Conservation (phyloP, 768 basidiomycete species). For the Rhizopogon salebrosus region DNA sequence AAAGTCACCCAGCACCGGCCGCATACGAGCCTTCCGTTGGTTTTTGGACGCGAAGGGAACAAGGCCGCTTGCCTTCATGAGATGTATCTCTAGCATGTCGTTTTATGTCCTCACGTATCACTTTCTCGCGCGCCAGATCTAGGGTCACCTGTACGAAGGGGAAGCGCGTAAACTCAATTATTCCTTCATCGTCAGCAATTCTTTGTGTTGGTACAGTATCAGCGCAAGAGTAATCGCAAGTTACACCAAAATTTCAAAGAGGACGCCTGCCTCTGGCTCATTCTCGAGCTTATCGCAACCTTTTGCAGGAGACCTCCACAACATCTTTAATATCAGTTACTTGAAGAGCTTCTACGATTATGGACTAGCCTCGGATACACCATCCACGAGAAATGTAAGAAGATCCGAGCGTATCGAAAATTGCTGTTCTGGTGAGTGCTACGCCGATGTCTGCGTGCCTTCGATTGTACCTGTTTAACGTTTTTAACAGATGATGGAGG, state of each 20-base stretch:
- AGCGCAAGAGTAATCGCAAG: slow-evolving; percentile 75
- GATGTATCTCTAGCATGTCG: slow-evolving; percentile 80
- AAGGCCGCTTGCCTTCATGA: slow-evolving; percentile 91
- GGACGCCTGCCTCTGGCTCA: slow-evolving; percentile 63
- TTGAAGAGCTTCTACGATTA: slow-evolving; percentile 52
- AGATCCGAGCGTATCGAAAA: slow-evolving; percentile 45
- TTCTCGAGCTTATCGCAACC: not conserved
- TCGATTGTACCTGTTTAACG: not conserved
- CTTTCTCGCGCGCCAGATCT: slow-evolving; percentile 87
- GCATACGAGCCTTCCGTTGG: slow-evolving; percentile 87
- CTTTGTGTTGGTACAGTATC: not conserved
- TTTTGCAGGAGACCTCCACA: no score
- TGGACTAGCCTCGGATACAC: slow-evolving; percentile 49
- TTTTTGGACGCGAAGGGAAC: slow-evolving; percentile 88
- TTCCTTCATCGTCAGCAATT: not conserved
- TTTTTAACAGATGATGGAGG: not conserved
- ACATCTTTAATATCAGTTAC: slow-evolving; percentile 41
- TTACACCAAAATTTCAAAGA: slow-evolving; percentile 76
- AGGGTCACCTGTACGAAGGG: slow-evolving; percentile 79
- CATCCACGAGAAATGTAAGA: slow-evolving; percentile 58
- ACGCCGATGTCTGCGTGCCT: not conserved
- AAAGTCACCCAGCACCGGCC: slow-evolving; percentile 73
- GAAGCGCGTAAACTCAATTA: slow-evolving; percentile 57
- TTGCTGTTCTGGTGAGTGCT: slow-evolving; percentile 34
- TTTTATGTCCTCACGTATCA: slow-evolving; percentile 84